phyloP scores from a whole-genome alignment of 2,329 filamentous ascomycete species.

The Hypoxylon sp. region DNA sequence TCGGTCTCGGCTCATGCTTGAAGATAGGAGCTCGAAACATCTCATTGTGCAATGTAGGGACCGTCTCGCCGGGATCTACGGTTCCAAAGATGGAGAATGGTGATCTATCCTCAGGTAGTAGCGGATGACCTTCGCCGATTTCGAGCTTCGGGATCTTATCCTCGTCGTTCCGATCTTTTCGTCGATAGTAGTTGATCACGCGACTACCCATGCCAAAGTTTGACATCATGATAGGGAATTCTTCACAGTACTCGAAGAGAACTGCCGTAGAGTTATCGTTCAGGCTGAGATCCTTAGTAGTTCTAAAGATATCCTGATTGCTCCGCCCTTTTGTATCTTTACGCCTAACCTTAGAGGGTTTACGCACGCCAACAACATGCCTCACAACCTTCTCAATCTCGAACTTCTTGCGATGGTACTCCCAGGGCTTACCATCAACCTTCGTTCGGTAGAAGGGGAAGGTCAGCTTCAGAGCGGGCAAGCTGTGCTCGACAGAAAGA shows the following conservation, averaged over 20 bases:
- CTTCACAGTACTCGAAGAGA: conserved; percentile 95
- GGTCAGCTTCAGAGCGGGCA: conserved; percentile 90
- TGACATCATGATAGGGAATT: conserved; percentile 90
- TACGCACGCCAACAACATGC: conserved; percentile 51
- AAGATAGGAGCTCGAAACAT: conserved; percentile 97
- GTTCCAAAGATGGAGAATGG: conserved; percentile 96
- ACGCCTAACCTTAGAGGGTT: conserved; percentile 80
- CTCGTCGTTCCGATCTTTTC: conserved; percentile 80
- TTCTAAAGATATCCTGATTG: conserved; percentile 82
- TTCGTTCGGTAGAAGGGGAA: conserved; percentile 97
- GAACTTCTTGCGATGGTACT: conserved; percentile 75
- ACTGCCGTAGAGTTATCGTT: conserved; percentile 91
- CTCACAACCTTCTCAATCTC: conserved; percentile 71
- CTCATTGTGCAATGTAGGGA: conserved; percentile 91
- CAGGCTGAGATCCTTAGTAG: conserved; percentile 85
- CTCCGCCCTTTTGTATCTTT: conserved; percentile 87
- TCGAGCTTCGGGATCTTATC: conserved; percentile 85
- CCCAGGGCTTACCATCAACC: conserved; percentile 79
- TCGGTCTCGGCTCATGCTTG: conserved; percentile 81
- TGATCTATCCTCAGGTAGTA: conserved; percentile 94
- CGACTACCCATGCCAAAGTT: conserved; percentile 98
- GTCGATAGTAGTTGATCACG: conserved; percentile 95
- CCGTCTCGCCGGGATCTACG: conserved; percentile 90
- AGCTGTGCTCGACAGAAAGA: conserved; percentile 92
- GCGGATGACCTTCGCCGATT: conserved; percentile 88